Conservation (phyloP, 768 basidiomycete genomes). For the Agaricus blazei region DNA sequence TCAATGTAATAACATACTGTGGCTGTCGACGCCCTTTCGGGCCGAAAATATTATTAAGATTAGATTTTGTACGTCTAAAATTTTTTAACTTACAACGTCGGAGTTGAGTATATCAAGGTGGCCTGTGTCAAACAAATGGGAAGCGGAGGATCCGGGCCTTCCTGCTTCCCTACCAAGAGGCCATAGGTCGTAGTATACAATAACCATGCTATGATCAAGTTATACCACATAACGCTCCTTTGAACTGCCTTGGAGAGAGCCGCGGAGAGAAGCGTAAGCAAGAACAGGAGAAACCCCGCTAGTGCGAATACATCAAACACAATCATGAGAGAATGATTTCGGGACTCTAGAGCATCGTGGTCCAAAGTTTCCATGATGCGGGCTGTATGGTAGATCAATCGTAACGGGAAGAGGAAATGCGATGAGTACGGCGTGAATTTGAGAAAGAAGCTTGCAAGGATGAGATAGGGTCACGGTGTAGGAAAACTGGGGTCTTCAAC, state of each 20-base stretch:
- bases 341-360: too few relatives aligned
- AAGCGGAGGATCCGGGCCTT: background rate
- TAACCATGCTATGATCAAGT: background rate
- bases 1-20: constrained; percentile 7
- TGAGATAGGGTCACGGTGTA: too few relatives aligned
- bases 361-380: too few relatives aligned
- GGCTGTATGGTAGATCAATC: too few relatives aligned
- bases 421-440: too few relatives aligned
- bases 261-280: background rate
- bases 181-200: background rate
- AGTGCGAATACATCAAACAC: background rate
- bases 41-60: too few relatives aligned
- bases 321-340: background rate
- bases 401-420: too few relatives aligned
- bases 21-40: background rate
- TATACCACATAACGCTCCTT: constrained; percentile 1
- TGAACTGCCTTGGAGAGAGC: background rate
- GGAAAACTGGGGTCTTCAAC: too few relatives aligned
- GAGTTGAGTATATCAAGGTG: background rate
- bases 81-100: background rate
- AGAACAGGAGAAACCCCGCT: background rate
- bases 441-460: too few relatives aligned
- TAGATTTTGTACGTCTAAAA: too few relatives aligned
- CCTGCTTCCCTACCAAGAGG: constrained; percentile 1
- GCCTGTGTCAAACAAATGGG: background rate